Evolutionary conservation across 176 grass and related monocot genomes (phyloP).

Genomic region (Rhynchospora breviuscula): DNA sequence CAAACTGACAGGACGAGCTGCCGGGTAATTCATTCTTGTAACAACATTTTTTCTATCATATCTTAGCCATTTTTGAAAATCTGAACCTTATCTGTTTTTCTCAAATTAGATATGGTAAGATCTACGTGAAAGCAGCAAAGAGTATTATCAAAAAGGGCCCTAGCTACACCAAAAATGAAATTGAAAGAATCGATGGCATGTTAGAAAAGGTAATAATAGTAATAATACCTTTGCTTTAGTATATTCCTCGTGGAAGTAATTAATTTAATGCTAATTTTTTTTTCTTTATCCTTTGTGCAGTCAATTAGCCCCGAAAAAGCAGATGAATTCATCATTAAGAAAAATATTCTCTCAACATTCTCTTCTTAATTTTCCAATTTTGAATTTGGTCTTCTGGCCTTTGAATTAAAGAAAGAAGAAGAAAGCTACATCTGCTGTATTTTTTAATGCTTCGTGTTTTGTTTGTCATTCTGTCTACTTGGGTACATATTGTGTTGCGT

Average conservation of each 20-base stretch:
- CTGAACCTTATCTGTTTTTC: neutral
- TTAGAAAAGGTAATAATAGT: slow-evolving; percentile 54
- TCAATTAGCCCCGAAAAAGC: slow-evolving; percentile 73
- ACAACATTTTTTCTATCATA: too few species aligned
- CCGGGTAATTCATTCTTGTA: slow-evolving; percentile 32
- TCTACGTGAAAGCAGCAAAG: slow-evolving; percentile 67
- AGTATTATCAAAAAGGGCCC: slow-evolving; percentile 56
- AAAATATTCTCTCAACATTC: slow-evolving; percentile 75
- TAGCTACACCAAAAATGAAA: slow-evolving; percentile 73
- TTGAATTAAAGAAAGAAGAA: neutral
- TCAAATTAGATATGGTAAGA: slow-evolving; percentile 62
- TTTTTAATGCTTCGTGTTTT: neutral
- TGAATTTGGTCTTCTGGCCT: neutral
- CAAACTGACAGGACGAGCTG: slow-evolving; percentile 67
- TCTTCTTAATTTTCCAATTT: slow-evolving; percentile 34
- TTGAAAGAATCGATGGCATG: slow-evolving; percentile 64
- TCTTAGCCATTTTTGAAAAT: too few species aligned
- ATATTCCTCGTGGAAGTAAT: neutral
- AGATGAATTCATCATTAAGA: slow-evolving; percentile 82
- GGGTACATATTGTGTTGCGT: neutral
- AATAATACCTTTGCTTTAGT: neutral
- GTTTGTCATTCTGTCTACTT: neutral
- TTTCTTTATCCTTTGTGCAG: slow-evolving; percentile 28
- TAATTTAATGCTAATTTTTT: neutral
- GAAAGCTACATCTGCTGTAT: neutral